Evolutionary conservation across 2,329 filamentous ascomycete genomes (phyloP).

Genomic region (Ilyonectria robusta): DNA sequence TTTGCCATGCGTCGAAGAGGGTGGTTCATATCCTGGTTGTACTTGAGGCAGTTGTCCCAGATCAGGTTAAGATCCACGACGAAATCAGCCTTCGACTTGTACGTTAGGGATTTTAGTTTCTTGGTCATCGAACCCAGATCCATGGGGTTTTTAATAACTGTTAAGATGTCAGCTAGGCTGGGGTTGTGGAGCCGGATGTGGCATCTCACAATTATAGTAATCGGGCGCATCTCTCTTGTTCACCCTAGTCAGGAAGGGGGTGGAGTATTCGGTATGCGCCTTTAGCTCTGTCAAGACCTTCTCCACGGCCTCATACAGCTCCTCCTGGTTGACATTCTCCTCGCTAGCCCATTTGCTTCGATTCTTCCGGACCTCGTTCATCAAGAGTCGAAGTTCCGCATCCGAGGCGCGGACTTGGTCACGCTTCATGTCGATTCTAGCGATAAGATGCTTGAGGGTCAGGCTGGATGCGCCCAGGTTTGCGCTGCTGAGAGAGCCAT

Average conservation of each 20-base stretch:
- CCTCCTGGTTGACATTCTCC: slow-evolving; percentile 96
- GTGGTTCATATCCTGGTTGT: slow-evolving; percentile 92
- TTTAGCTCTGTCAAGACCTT: slow-evolving; percentile 98
- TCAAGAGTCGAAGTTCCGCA: slow-evolving; percentile 89
- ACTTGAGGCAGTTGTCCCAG: slow-evolving; percentile 96
- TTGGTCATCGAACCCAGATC: slow-evolving; percentile 98
- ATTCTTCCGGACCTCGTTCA: slow-evolving; percentile 98
- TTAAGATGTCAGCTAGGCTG: slow-evolving; percentile 42
- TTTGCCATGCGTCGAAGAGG: slow-evolving; percentile 93
- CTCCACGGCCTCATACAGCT: slow-evolving; percentile 95
- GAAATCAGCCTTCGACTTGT: slow-evolving; percentile 94
- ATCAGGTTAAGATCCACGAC: slow-evolving; percentile 94
- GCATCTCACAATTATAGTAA: slow-evolving; percentile 85
- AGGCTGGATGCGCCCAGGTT: slow-evolving; percentile 97
- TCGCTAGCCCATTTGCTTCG: slow-evolving; percentile 99
- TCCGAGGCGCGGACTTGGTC: slow-evolving; percentile 92
- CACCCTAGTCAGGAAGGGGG: slow-evolving; percentile 93
- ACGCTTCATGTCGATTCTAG: slow-evolving; percentile 93
- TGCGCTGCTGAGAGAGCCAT: slow-evolving; percentile 91
- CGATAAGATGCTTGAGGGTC: slow-evolving; percentile 96
- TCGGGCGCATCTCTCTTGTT: slow-evolving; percentile 98
- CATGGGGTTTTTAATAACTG: slow-evolving; percentile 97
- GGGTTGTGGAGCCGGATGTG: slow-evolving; percentile 1
- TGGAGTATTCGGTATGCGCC: slow-evolving; percentile 96
- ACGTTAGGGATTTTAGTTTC: slow-evolving; percentile 86